Conservation (phyloP, 2,329 filamentous ascomycete genomes). For the Aspergillus caelatus region DNA sequence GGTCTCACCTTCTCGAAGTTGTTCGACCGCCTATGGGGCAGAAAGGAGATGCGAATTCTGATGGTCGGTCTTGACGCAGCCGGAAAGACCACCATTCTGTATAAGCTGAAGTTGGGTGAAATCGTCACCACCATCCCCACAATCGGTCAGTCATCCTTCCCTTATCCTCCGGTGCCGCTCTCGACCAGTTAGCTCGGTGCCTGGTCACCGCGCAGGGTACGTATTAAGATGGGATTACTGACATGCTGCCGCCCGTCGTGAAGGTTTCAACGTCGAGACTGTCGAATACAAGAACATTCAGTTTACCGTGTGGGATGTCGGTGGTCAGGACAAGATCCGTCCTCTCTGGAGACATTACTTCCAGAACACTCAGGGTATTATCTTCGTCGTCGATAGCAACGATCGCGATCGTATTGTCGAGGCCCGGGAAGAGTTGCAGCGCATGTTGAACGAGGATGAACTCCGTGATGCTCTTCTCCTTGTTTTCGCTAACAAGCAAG, state of each 20-base stretch:
- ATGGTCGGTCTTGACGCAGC: slow-evolving; percentile 99
- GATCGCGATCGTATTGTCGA: slow-evolving; percentile 98
- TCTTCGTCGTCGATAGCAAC: slow-evolving; percentile 99
- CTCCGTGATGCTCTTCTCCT: slow-evolving; percentile 95
- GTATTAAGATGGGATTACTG: slow-evolving; percentile 13
- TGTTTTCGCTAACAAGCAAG: slow-evolving; percentile 99
- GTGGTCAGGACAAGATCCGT: slow-evolving; percentile 99
- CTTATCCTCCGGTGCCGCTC: slow-evolving; percentile 8
- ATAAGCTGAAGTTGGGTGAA: slow-evolving; percentile 99
- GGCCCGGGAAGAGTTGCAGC: slow-evolving; percentile 92
- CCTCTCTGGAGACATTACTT: slow-evolving; percentile 99
- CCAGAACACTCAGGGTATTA: slow-evolving; percentile 99
- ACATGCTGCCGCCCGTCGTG: slow-evolving; percentile 9
- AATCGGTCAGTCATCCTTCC: slow-evolving; percentile 69
- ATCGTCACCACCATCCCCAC: slow-evolving; percentile 99
- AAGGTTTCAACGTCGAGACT: slow-evolving; percentile 99
- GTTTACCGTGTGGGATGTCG: slow-evolving; percentile 99
- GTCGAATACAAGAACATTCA: slow-evolving; percentile 99
- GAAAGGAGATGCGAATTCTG: slow-evolving; percentile 99
- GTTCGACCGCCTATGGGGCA: slow-evolving; percentile 94
- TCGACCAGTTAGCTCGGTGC: slow-evolving; percentile 2
- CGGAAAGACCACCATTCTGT: slow-evolving; percentile 99
- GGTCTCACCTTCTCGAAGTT: slow-evolving; percentile 97
- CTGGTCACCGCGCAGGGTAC: not conserved
- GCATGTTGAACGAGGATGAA: slow-evolving; percentile 99